These are phyloP conservation scores for Elymus sibiricus DNA, from an alignment of 176 grass and related monocot genomes.

Conservation along the genomic window DNA sequence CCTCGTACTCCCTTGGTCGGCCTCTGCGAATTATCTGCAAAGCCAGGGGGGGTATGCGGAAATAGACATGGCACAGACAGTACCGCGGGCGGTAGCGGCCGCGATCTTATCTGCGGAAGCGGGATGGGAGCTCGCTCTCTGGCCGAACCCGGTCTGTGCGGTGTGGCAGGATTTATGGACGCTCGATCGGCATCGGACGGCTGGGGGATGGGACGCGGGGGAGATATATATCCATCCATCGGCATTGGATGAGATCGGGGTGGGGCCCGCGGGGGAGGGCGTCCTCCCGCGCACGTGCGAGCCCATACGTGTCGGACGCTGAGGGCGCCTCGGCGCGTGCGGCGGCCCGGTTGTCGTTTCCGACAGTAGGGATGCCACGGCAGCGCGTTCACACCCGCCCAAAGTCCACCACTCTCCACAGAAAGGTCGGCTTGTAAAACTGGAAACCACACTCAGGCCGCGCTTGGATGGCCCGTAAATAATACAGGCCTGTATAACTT, in stretches of 20 bases:
- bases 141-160: neutral
- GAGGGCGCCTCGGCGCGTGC: conserved; percentile 25
- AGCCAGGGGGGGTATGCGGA: accelerated
- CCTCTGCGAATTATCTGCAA: accelerated
- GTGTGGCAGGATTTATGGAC: neutral
- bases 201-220: accelerated
- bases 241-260: conserved; percentile 39
- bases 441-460: too few relatives aligned
- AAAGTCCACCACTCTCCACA: too few relatives aligned
- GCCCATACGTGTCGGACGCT: conserved; percentile 22
- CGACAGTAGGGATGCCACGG: neutral
- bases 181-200: neutral
- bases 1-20: too few relatives aligned
- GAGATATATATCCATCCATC: conserved; percentile 15
- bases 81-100: neutral
- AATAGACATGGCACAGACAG: neutral
- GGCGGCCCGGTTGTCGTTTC: conserved; percentile 20
- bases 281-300: conserved; percentile 3
- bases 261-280: neutral
- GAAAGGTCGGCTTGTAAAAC: too few relatives aligned
- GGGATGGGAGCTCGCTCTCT: neutral
- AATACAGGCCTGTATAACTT: too few relatives aligned
- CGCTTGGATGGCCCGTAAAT: too few relatives aligned
- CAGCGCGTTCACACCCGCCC: too few relatives aligned
- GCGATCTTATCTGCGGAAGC: conserved; percentile 37